Evolutionary conservation across 2,329 filamentous ascomycete genomes (phyloP), one percentile per base, ranked within the genome.

Genomic region (Harringtonia lauricola): DNA sequence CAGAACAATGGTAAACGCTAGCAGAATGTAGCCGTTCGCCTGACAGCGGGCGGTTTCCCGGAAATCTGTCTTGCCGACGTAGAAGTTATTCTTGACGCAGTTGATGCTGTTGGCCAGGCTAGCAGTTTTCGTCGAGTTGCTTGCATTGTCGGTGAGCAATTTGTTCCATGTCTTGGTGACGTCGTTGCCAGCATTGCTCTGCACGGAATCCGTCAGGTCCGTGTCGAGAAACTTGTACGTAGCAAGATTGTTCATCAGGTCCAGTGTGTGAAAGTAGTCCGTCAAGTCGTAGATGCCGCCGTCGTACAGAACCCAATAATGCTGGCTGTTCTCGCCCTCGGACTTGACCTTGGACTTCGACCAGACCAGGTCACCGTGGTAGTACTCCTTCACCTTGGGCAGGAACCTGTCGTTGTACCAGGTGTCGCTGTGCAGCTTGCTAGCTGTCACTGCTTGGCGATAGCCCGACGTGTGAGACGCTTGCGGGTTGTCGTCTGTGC

Each of bases 21-120:
- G 68, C 46, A 98, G 69, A 49, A 96, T 81, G 63, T 87, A 96
- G 65, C 90, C 90, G 69, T 95, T 94, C 56, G 87, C 81, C 54
- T 86, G 79, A 60, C 92, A 98, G 52, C 72, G 76, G 2, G 87
- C 61, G 1, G 74, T 71, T 18, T 85, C 66, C 39, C 92, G 79
- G 72, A 96, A 96, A 61, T 98, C 92, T 1, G 79, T 75, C 48
- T 80, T 82, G 41, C 90, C 92, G 40, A 83, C 71, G 55, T 87
- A 92, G 62, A 94, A 95, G 18, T 78, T 72, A 52, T 88, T 85
- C 54, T 89, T 73, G 51, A 96, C 74, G 60, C 92, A 98, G 54
- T 80, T 80, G 55, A 88, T 63, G 49, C 79, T 86, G 62, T 86
- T 84, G 21, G 59, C 49, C 42, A 85, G 71, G 18, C 65, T 61